Conservation (phyloP, 208 protist species). For the Strigomonas galati region DNA sequence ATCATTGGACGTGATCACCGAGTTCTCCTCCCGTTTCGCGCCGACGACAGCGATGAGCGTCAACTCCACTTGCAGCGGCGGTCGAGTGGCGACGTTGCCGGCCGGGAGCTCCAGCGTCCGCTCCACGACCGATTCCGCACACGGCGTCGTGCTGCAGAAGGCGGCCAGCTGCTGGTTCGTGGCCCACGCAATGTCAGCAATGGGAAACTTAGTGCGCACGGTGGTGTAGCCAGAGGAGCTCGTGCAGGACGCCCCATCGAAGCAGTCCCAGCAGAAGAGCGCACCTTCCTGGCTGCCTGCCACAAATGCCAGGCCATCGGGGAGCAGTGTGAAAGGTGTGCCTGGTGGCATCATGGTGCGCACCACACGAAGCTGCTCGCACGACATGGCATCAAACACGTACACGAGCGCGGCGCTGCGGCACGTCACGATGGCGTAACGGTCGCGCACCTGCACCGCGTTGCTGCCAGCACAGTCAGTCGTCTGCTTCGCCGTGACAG, state of each 20-base stretch:
- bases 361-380: constrained; percentile 48
- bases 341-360: constrained; percentile 33
- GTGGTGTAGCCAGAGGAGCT: constrained; percentile 31
- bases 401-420: constrained; percentile 42
- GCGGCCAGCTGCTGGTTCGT: constrained; percentile 49
- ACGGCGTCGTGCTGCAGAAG: constrained; percentile 39
- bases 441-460: constrained; percentile 40
- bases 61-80: constrained; percentile 25
- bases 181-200: constrained; percentile 53
- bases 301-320: constrained; percentile 70
- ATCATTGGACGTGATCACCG: constrained; percentile 30
- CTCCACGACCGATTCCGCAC: constrained; percentile 20
- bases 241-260: constrained; percentile 56
- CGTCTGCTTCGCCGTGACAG: constrained; percentile 28
- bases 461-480: constrained; percentile 47
- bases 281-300: constrained; percentile 33
- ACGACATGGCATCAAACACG: constrained; percentile 50
- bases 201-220: constrained; percentile 30
- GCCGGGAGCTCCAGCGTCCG: constrained; percentile 9
- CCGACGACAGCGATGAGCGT: constrained; percentile 48
- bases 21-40: constrained; percentile 27
- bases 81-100: constrained; percentile 14
- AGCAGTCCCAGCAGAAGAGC: constrained; percentile 60
- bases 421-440: constrained; percentile 56
- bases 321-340: constrained; percentile 37